A percentile compares a stretch with the other conserved stretches of the same genome.
phyloP scores from a whole-genome alignment of 225 moss, liverwort and hornwort genomes.

The Pleurozium schreberi region DNA sequence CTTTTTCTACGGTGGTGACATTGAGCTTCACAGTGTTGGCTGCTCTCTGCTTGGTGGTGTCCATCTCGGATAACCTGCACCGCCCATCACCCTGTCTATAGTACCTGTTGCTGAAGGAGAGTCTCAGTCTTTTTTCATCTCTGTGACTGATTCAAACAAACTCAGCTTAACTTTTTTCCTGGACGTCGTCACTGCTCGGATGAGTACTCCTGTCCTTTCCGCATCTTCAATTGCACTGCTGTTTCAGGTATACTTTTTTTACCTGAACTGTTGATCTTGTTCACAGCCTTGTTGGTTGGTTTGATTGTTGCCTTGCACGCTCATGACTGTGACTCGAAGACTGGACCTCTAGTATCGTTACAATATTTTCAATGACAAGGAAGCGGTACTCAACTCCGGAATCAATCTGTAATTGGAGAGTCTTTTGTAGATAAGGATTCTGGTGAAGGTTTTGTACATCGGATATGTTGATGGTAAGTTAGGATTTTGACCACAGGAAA shows the following conservation, averaged over 20 bases:
- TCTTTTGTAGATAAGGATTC: background rate
- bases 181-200: background rate
- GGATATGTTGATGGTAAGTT: background rate
- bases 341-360: background rate
- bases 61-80: background rate
- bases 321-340: background rate
- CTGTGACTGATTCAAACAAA: background rate
- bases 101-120: background rate
- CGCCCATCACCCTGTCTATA: no score
- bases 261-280: background rate
- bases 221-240: background rate
- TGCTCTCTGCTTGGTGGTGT: slow-evolving; percentile 18
- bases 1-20: background rate
- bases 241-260: background rate
- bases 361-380: background rate
- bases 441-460: background rate
- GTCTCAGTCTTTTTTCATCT: background rate
- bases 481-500: background rate
- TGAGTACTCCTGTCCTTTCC: background rate
- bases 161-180: background rate
- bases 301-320: background rate
- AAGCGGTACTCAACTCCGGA: background rate
- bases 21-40: slow-evolving; percentile 20
- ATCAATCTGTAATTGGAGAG: background rate
- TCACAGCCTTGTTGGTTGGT: background rate